A percentile compares a stretch with the other conserved stretches of the same genome.
Conservation (phyloP, 2,329 filamentous ascomycete genomes). For the Bisporella sp. region DNA sequence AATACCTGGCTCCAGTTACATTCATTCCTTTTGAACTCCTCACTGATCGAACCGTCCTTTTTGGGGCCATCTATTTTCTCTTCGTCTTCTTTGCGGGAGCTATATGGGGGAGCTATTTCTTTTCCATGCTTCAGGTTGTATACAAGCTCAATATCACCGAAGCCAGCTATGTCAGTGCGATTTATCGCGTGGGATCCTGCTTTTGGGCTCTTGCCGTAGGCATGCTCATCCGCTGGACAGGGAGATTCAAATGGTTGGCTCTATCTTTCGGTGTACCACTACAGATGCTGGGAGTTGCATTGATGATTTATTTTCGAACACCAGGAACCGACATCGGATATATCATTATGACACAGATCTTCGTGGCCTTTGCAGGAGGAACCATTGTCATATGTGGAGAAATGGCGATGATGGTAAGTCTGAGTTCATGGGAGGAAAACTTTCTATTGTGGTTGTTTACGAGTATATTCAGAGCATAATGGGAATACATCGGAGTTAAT, state of each 20-base stretch:
- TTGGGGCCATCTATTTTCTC: conserved; percentile 61
- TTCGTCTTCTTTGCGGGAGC: conserved; percentile 53
- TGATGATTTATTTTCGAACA: conserved; percentile 50
- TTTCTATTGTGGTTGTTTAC: too few relatives aligned
- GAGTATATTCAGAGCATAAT: too few relatives aligned
- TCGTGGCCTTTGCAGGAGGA: conserved; percentile 50
- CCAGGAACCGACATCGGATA: conserved; percentile 41
- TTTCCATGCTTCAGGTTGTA: conserved; percentile 47
- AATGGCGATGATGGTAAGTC: too few relatives aligned
- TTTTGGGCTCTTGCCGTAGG: conserved; percentile 43
- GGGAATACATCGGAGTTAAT: too few relatives aligned
- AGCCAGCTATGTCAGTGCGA: conserved; percentile 41
- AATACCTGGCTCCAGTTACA: conserved; percentile 43
- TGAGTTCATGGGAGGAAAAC: too few relatives aligned
- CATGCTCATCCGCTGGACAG: conserved; percentile 39
- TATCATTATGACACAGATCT: conserved; percentile 49
- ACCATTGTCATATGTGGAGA: conserved; percentile 19
- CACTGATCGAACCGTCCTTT: conserved; percentile 54
- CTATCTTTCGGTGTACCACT: conserved; percentile 35
- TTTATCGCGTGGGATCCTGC: conserved; percentile 41
- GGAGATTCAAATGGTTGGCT: conserved; percentile 42
- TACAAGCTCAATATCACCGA: conserved; percentile 40
- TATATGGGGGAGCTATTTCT: conserved; percentile 53
- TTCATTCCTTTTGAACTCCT: conserved; percentile 50
- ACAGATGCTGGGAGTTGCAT: conserved; percentile 27